These are phyloP conservation scores for Jatropha multifida DNA, from an alignment of 441 rosid species.

Conservation along the genomic window DNA sequence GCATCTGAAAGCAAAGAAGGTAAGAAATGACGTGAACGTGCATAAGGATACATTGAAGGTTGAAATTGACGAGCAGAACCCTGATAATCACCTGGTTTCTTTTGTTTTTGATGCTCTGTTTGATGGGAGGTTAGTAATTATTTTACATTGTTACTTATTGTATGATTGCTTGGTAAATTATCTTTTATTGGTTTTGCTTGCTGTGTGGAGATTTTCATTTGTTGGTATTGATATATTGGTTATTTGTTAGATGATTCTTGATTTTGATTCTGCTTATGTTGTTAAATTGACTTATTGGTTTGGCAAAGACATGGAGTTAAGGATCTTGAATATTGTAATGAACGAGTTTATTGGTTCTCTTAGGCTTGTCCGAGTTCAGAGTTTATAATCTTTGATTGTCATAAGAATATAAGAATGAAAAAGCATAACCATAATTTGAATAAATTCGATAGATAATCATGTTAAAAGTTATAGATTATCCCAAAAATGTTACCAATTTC, in stretches of 20 bases:
- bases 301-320: conserved; percentile 1
- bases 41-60: conserved; percentile 45
- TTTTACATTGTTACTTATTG: not conserved
- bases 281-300: not conserved
- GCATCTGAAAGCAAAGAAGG: conserved; percentile 81
- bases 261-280: not conserved
- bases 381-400: not conserved
- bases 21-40: conserved; percentile 84
- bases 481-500: not conserved
- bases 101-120: conserved; percentile 82
- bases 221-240: not conserved
- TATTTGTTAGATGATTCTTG: not conserved
- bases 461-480: not conserved
- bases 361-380: not conserved
- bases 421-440: not conserved
- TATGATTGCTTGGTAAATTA: conserved; percentile 4
- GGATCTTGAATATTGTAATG: conserved; percentile 13
- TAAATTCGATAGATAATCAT: not conserved
- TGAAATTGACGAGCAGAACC: conserved; percentile 60
- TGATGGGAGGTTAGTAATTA: conserved; percentile 66
- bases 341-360: not conserved
- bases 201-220: not conserved
- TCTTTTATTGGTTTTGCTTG: not conserved
- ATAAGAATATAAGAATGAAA: not conserved
- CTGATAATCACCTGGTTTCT: conserved; percentile 69